Conservation (phyloP, 371 early-diverging fungal species). For the Mucor sp. region DNA sequence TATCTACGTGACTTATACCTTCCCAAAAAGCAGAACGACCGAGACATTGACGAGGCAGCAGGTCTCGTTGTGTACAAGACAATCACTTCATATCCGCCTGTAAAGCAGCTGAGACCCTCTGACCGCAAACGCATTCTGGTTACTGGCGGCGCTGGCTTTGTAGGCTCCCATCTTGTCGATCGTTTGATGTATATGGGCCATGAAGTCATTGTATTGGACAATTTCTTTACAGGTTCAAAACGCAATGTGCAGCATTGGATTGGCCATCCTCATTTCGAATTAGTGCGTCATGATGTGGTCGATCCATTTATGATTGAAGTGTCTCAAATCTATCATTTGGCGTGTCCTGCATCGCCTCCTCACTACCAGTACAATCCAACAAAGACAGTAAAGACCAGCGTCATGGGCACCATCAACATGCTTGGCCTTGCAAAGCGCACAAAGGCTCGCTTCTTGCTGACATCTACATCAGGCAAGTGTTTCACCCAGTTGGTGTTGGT, state of each 20-base stretch:
- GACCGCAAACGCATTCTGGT: conserved; percentile 82
- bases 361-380: conserved; percentile 91
- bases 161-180: conserved; percentile 87
- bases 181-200: conserved; percentile 88
- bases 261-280: conserved; percentile 86
- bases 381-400: conserved; percentile 86
- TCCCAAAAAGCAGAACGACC: conserved; percentile 36
- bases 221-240: conserved; percentile 83
- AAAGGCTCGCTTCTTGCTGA: conserved; percentile 79
- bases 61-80: conserved; percentile 53
- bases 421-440: conserved; percentile 84
- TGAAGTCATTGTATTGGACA: conserved; percentile 84
- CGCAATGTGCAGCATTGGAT: conserved; percentile 82
- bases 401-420: conserved; percentile 92
- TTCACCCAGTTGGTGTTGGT: background rate
- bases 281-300: conserved; percentile 84
- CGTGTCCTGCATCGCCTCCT: conserved; percentile 90
- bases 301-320: conserved; percentile 87
- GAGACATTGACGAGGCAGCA: conserved; percentile 32
- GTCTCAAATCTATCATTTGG: conserved; percentile 85
- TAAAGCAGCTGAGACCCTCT: conserved; percentile 50
- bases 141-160: conserved; percentile 92
- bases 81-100: conserved; percentile 53
- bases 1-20: conserved; percentile 51
- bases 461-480: conserved; percentile 79